These are phyloP conservation scores for Hypoxylon sp. DNA, from an alignment of 2,329 filamentous ascomycete genomes.

Conservation along the genomic window DNA sequence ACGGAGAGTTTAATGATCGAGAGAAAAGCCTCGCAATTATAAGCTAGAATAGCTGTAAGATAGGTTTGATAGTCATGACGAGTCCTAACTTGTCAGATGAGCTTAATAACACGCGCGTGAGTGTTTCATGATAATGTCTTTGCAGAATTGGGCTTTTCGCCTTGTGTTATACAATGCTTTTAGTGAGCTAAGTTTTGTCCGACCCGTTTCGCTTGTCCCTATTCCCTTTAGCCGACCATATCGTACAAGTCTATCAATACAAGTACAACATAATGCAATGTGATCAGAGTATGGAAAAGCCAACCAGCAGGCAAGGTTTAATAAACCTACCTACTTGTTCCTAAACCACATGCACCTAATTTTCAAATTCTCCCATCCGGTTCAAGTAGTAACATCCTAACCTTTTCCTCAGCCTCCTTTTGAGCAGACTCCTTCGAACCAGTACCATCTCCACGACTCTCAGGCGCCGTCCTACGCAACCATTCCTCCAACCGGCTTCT, in stretches of 20 bases:
- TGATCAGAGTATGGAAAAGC: neutral
- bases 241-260: constrained; percentile 19
- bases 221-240: constrained; percentile 3
- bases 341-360: neutral
- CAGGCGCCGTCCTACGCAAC: constrained; percentile 60
- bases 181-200: constrained; percentile 31
- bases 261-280: constrained; percentile 3
- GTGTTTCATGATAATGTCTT: neutral
- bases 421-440: constrained; percentile 53
- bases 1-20: neutral
- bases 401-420: constrained; percentile 56
- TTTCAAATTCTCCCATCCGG: constrained; percentile 24
- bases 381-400: constrained; percentile 41
- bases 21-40: neutral
- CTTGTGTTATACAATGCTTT: constrained; percentile 26
- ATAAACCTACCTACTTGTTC: neutral
- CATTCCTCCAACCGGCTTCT: constrained; percentile 63
- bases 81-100: neutral
- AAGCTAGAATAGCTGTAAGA: neutral
- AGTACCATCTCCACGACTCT: constrained; percentile 43
- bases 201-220: neutral
- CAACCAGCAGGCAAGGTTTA: neutral
- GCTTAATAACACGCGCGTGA: constrained; percentile 7
- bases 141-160: constrained; percentile 9
- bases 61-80: neutral